phyloP scores from a whole-genome alignment of 2,329 filamentous ascomycete species.

The Neocatenulostroma microsporum region DNA sequence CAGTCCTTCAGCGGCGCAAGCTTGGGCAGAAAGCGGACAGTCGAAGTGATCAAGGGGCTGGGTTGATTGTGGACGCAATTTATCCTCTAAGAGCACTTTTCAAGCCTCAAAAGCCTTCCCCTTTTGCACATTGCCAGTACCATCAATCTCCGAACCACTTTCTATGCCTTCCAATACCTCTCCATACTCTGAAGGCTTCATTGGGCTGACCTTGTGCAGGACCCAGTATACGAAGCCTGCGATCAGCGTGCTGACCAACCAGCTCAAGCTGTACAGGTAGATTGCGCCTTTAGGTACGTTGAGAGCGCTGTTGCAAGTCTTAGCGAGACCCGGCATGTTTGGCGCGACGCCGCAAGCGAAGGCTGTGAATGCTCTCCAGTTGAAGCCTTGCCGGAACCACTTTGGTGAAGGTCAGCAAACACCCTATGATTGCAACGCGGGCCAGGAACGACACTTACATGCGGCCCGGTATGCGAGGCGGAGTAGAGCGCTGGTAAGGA shows the following conservation, averaged over 20 bases:
- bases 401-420: no score
- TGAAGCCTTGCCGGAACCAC: conserved; percentile 25
- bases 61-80: neutral
- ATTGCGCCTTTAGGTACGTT: conserved; percentile 7
- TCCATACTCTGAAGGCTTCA: neutral
- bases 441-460: conserved; percentile 48
- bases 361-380: conserved; percentile 51
- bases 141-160: conserved; percentile 1
- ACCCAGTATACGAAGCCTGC: conserved; percentile 49
- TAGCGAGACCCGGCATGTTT: conserved; percentile 49
- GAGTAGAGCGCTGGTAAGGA: conserved; percentile 47
- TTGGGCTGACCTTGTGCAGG: conserved; percentile 32
- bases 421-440: conserved; percentile 51
- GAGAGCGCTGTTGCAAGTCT: conserved; percentile 22
- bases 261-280: conserved; percentile 47
- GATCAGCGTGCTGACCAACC: conserved; percentile 53
- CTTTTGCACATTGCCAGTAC: conserved; percentile 5
- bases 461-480: conserved; percentile 22
- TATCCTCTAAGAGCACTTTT: conserved; percentile 1
- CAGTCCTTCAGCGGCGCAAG: conserved; percentile 23
- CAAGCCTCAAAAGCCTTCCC: conserved; percentile 10
- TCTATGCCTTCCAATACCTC: conserved; percentile 2
- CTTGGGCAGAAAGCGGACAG: conserved; percentile 18
- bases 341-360: conserved; percentile 50
- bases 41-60: neutral